Evolutionary conservation across 1,284 basidiomycete genomes (phyloP).

Genomic region (Fistulina hepatica): DNA sequence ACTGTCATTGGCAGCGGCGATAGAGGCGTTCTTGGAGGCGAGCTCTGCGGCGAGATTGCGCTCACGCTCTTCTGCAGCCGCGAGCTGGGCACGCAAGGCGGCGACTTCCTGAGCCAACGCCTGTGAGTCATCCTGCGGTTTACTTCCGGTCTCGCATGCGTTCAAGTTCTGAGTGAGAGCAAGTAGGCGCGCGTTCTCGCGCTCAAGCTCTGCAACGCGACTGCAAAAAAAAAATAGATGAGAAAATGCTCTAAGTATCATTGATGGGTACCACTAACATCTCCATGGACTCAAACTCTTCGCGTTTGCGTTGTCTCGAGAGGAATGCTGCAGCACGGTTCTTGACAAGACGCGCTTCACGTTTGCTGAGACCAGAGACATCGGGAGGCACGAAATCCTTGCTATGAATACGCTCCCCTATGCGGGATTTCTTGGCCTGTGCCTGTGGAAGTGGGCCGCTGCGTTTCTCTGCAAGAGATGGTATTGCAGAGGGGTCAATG

Average conservation of each 20-base stretch:
- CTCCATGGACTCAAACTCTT: conserved; percentile 88
- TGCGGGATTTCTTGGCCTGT: conserved; percentile 51
- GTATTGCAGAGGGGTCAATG: too few relatives aligned
- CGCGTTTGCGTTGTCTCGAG: conserved; percentile 80
- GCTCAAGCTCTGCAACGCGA: conserved; percentile 64
- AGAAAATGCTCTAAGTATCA: conserved; percentile 15
- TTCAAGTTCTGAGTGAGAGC: conserved; percentile 36
- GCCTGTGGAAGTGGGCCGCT: conserved; percentile 28
- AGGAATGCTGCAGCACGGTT: conserved; percentile 88
- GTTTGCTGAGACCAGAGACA: conserved; percentile 78
- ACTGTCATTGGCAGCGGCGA: too few relatives aligned
- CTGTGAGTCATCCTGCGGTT: conserved; percentile 18
- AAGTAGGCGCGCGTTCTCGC: conserved; percentile 62
- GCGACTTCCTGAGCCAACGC: conserved; percentile 51
- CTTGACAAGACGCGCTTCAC: conserved; percentile 84
- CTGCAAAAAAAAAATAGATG: too few relatives aligned
- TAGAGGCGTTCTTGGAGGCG: conserved; percentile 27
- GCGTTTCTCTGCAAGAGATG: too few relatives aligned
- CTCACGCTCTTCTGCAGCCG: conserved; percentile 54
- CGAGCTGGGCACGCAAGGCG: conserved; percentile 51
- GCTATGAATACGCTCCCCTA: conserved; percentile 55
- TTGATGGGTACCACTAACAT: conserved; percentile 37
- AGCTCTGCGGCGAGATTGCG: conserved; percentile 51
- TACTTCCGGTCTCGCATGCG: conserved; percentile 14
- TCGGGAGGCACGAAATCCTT: conserved; percentile 84